Conservation (phyloP, 176 grass and related monocot genomes). For the Bromus sterilis region DNA sequence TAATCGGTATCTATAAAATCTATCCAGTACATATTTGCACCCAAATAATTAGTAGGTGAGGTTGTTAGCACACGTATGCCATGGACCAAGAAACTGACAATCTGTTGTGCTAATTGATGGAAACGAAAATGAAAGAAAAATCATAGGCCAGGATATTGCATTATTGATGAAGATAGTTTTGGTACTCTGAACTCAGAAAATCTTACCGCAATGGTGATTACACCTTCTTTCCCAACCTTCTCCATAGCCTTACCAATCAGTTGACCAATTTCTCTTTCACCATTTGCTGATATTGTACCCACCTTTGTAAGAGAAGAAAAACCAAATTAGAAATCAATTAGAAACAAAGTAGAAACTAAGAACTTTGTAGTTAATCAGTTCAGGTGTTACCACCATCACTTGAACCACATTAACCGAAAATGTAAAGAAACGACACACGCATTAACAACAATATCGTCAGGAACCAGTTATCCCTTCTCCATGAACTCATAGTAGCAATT, state of each 20-base stretch:
- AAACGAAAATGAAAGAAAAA: not conserved
- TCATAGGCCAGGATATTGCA: not conserved
- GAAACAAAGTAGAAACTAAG: constrained; percentile 24
- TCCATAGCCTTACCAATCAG: constrained; percentile 99
- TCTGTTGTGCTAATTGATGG: not conserved
- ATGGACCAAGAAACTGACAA: not conserved
- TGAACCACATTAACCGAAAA: no score
- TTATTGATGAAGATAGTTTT: not conserved
- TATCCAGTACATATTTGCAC: not conserved
- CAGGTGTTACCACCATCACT: constrained; percentile 55
- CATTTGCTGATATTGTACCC: constrained; percentile 95
- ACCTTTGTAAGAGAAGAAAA: constrained; percentile 44
- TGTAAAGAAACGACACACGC: no score
- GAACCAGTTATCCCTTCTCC: no score
- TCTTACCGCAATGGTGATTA: constrained; percentile 93
- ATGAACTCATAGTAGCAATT: no score
- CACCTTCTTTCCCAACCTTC: constrained; percentile 98
- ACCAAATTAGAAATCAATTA: constrained; percentile 10
- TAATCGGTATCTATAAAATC: not conserved
- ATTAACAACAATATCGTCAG: no score
- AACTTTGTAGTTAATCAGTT: constrained; percentile 35
- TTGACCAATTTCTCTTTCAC: constrained; percentile 96
- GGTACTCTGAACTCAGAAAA: not conserved
- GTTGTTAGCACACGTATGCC: not conserved
- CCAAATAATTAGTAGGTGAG: not conserved